Evolutionary conservation across 495 filamentous ascomycete species (phyloP).

Genomic region (Cryomyces antarcticus): DNA sequence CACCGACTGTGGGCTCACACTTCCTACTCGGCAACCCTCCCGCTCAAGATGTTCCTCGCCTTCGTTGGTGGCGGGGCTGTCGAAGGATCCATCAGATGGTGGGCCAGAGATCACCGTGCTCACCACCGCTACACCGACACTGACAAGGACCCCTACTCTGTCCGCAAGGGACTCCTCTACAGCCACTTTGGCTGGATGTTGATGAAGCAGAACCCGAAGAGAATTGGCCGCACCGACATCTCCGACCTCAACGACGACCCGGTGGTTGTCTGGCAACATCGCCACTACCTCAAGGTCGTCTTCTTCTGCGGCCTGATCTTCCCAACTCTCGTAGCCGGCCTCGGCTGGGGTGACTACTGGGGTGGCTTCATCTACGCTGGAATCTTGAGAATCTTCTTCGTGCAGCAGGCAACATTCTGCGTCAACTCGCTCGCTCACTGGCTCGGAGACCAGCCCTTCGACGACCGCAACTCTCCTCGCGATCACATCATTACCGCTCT

Average conservation of each 20-base stretch:
- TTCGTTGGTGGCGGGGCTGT: slow-evolving; percentile 85
- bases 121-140: slow-evolving; percentile 99
- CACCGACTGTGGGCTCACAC: slow-evolving; percentile 91
- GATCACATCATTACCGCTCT: slow-evolving; percentile 93
- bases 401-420: slow-evolving; percentile 98
- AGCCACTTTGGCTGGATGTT: slow-evolving; percentile 71
- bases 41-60: slow-evolving; percentile 83
- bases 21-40: slow-evolving; percentile 75
- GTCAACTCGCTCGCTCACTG: slow-evolving; percentile 98
- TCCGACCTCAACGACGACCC: slow-evolving; percentile 88
- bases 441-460: slow-evolving; percentile 97
- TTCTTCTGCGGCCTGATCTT: slow-evolving; percentile 72
- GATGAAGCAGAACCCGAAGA: slow-evolving; percentile 30
- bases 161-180: slow-evolving; percentile 93
- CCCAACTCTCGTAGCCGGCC: slow-evolving; percentile 64
- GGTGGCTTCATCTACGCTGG: slow-evolving; percentile 91
- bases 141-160: slow-evolving; percentile 96
- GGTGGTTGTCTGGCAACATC: slow-evolving; percentile 88
- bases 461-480: slow-evolving; percentile 94
- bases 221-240: slow-evolving; percentile 80
- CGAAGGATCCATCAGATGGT: slow-evolving; percentile 93
- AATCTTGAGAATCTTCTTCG: slow-evolving; percentile 92
- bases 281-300: slow-evolving; percentile 78
- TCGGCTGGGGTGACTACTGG: slow-evolving; percentile 75
- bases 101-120: slow-evolving; percentile 87